Base-by-base conservation (phyloP, 495 filamentous ascomycete genomes). In the Hypoxylon fuscum region DNA sequence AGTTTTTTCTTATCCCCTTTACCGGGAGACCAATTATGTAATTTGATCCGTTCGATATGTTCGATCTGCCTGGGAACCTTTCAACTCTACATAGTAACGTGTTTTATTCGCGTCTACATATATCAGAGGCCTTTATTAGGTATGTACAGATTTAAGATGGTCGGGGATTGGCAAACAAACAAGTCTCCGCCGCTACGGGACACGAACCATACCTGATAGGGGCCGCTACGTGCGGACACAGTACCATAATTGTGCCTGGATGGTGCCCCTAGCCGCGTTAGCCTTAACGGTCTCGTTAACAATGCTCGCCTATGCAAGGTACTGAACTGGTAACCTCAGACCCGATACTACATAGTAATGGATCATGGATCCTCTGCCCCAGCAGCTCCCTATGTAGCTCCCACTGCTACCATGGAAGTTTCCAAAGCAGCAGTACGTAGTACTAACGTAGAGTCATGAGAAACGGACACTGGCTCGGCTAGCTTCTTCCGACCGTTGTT, bases 291-390 rank as follows among this genome's bases (percentile, higher is more conserved):
- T 34, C 43, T 50, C 51, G 11, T 63, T 53, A 52, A 63, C 44
- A 31, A 63, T 57, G 32, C 55, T 63, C 41, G 60, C 14, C 46
- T 57, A 52, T 56, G 52, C 60, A 57, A 63, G 60, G 52, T 63
- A 55, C 50, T n/a, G 29, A 6, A 49, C 58, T 61, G 18, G 12
- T 5, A 20, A n/a, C 44, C 12, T 63, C 52, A 40, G 60, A 31
- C 47, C 53, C 52, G 52, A 57, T 47, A 35, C n/a, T n/a, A n/a
- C n/a, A n/a, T n/a, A 50, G 4, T 27, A 27, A 27, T 27, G 25
- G 25, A 27, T 27, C n/a, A n/a, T n/a, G n/a, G n/a, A 27, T 8
- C 3, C 8, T 27, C 4, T 27, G 3, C 3, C 25, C 25, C 25
- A 8, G 25, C 25, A 4, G 3, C 25, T 27, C 25, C 3, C 4